A percentile compares a stretch with the other conserved stretches of the same genome.
Evolutionary conservation across 345 rosid species (phyloP).

Genomic region (Durio zibethinus): DNA sequence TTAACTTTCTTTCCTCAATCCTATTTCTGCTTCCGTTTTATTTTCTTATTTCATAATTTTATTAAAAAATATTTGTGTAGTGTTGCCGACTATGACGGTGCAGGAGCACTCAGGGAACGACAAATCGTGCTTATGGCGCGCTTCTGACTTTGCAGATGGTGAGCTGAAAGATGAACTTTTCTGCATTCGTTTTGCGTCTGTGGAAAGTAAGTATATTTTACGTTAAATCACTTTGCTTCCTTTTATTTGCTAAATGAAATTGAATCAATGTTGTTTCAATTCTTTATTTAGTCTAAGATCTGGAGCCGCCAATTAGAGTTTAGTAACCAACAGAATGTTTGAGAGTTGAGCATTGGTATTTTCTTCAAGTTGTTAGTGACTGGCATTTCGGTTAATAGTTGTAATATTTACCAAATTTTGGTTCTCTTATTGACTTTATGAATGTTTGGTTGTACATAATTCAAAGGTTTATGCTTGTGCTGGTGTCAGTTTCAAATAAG

Average conservation of each 20-base stretch:
- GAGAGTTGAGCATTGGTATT: not conserved
- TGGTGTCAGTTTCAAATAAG: not conserved
- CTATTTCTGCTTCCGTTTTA: not conserved
- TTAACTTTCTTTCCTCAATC: not conserved
- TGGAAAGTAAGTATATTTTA: slow-evolving; percentile 52
- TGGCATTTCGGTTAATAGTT: not conserved
- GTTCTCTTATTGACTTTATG: not conserved
- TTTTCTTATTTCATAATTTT: not conserved
- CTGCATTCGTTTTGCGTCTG: slow-evolving; percentile 36
- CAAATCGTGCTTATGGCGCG: slow-evolving; percentile 72
- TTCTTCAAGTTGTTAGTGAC: not conserved
- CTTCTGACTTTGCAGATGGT: slow-evolving; percentile 59
- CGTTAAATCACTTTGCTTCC: not conserved
- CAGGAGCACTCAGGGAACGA: slow-evolving; percentile 77
- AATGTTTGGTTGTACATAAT: not conserved
- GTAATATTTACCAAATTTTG: not conserved
- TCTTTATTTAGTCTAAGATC: not conserved
- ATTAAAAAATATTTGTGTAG: slow-evolving; percentile 25
- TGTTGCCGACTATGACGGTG: slow-evolving; percentile 47
- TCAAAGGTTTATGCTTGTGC: not conserved
- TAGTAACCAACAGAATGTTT: not conserved
- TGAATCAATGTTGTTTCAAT: not conserved
- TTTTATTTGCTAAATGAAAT: not conserved
- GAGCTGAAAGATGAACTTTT: slow-evolving; percentile 73
- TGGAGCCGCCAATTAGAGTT: not conserved